A percentile compares a stretch with the other conserved stretches of the same genome.
These are phyloP conservation scores for Penicillium goetzii DNA, from an alignment of 495 filamentous ascomycete species.

Conservation along the genomic window DNA sequence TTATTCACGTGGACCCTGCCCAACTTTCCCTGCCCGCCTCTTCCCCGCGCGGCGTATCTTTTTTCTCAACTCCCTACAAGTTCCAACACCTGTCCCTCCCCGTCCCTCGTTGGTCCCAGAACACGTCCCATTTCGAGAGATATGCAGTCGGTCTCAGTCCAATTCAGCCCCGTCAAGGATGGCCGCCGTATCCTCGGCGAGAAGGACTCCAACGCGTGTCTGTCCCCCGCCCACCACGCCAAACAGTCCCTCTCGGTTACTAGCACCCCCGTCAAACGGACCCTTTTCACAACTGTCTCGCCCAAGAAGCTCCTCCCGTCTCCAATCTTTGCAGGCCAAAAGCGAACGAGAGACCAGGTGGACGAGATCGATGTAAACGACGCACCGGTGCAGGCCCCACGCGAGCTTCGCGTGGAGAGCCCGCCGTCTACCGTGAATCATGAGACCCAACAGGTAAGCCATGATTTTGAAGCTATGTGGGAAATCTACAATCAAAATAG, in stretches of 20 bases:
- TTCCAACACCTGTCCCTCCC: not conserved
- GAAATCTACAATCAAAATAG: not conserved
- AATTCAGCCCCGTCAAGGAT: constrained; percentile 47
- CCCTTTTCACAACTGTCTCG: constrained; percentile 32
- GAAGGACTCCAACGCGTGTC: constrained; percentile 52
- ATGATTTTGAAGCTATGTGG: not conserved
- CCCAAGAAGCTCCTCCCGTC: constrained; percentile 46
- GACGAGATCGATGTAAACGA: constrained; percentile 31
- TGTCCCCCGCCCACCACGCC: constrained; percentile 41
- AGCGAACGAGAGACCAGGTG: constrained; percentile 48
- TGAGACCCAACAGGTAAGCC: constrained; percentile 33
- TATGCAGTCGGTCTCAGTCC: constrained; percentile 35
- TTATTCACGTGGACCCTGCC: constrained; percentile 13
- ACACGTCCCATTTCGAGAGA: constrained; percentile 11
- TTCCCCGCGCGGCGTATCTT: constrained; percentile 20
- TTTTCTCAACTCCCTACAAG: constrained; percentile 3
- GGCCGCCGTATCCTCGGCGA: constrained; percentile 50
- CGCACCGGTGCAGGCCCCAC: constrained; percentile 23
- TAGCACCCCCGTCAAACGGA: constrained; percentile 41
- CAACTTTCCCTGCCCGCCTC: constrained; percentile 16
- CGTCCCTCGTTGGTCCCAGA: not conserved
- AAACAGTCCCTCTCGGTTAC: constrained; percentile 28
- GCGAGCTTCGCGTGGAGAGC: constrained; percentile 15
- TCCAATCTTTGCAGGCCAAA: constrained; percentile 47
- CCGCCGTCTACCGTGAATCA: constrained; percentile 20